Evolutionary conservation across 192 early-diverging fungal species (phyloP).

Genomic region (Lunasporangiospora selenospora): DNA sequence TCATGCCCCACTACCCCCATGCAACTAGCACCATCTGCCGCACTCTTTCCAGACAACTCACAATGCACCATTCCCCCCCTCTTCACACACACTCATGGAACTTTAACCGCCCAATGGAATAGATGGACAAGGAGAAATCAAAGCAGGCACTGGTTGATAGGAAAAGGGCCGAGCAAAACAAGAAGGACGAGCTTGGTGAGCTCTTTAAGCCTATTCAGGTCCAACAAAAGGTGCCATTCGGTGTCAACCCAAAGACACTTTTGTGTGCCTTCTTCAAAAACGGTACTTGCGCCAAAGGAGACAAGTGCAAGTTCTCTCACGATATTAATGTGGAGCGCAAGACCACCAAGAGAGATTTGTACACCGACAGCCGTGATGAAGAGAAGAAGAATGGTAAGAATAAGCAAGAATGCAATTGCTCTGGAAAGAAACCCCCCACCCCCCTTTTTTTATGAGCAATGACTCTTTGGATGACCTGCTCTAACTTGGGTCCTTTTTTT

Average conservation of each 20-base stretch:
- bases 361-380: slow-evolving; percentile 83
- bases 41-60: too few species aligned
- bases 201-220: slow-evolving; percentile 89
- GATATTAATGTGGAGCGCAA: slow-evolving; percentile 91
- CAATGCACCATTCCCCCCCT: too few species aligned
- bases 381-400: slow-evolving; percentile 55
- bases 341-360: slow-evolving; percentile 90
- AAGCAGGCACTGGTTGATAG: slow-evolving; percentile 66
- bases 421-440: slow-evolving; percentile 42
- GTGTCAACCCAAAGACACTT: slow-evolving; percentile 95
- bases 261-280: slow-evolving; percentile 93
- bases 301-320: slow-evolving; percentile 98
- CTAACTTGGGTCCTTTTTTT: too few species aligned
- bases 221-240: slow-evolving; percentile 97
- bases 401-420: slow-evolving; percentile 7
- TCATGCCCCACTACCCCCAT: too few species aligned
- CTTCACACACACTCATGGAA: too few species aligned
- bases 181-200: slow-evolving; percentile 89
- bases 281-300: slow-evolving; percentile 89
- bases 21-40: too few species aligned
- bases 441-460: not conserved
- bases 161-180: slow-evolving; percentile 84
- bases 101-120: too few species aligned
- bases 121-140: slow-evolving; percentile 71
- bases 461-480: too few species aligned